These are phyloP conservation scores for Cladophialophora psammophila DNA, from an alignment of 2,329 filamentous ascomycete genomes.

Conservation along the genomic window DNA sequence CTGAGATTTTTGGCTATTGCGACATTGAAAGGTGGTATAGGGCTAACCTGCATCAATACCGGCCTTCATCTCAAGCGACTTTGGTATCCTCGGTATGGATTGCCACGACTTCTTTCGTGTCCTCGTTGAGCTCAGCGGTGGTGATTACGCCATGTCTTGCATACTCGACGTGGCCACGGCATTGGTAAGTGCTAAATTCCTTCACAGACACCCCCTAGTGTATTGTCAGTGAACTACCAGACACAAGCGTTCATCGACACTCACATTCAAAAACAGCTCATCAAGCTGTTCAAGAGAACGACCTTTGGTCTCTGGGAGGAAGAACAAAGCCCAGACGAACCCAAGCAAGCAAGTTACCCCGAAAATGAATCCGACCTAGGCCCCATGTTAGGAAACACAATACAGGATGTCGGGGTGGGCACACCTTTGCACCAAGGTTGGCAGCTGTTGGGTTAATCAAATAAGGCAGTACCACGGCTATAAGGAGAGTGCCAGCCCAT, in stretches of 20 bases:
- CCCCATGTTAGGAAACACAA: neutral
- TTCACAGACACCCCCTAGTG: slow-evolving; percentile 8
- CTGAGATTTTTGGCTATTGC: neutral
- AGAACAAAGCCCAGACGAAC: slow-evolving; percentile 30
- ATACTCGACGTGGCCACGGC: slow-evolving; percentile 14
- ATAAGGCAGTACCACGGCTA: slow-evolving; percentile 6
- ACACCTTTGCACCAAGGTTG: slow-evolving; percentile 15
- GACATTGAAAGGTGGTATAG: neutral
- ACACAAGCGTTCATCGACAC: neutral
- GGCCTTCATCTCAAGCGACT: neutral
- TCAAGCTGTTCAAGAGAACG: slow-evolving; percentile 42
- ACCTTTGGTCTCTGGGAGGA: slow-evolving; percentile 41
- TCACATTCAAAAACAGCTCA: slow-evolving; percentile 40
- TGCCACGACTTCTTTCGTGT: neutral
- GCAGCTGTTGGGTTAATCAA: slow-evolving; percentile 10
- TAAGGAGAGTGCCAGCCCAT: neutral
- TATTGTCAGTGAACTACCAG: neutral
- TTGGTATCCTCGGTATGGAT: slow-evolving; percentile 1
- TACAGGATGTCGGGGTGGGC: neutral
- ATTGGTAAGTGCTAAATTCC: slow-evolving; percentile 10
- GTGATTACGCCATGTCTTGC: slow-evolving; percentile 1
- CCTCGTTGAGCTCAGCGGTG: slow-evolving; percentile 6
- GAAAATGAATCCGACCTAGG: slow-evolving; percentile 19
- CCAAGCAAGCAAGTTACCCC: slow-evolving; percentile 7
- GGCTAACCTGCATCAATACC: neutral